Conservation (phyloP, 257 asterid species). For the Galeopsis tetrahit region DNA sequence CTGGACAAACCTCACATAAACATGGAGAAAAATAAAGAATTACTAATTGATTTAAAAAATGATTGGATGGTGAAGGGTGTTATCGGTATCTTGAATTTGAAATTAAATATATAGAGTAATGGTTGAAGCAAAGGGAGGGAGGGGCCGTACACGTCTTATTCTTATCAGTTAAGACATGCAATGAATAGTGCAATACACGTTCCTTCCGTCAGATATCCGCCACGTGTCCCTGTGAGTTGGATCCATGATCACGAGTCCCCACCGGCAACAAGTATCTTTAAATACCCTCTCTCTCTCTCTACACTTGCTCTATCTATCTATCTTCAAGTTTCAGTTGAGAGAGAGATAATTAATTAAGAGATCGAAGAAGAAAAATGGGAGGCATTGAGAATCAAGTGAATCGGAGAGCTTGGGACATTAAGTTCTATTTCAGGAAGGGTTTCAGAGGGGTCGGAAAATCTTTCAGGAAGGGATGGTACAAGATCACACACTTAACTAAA, state of each 20-base stretch:
- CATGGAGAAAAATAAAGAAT: too few relatives aligned
- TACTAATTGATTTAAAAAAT: background rate
- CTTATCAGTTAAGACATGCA: background rate
- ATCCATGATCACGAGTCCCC: conserved; percentile 39
- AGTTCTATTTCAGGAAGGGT: conserved; percentile 53
- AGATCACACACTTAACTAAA: conserved; percentile 25
- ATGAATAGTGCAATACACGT: conserved; percentile 10
- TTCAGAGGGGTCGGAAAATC: conserved; percentile 49
- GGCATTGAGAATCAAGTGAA: conserved; percentile 60
- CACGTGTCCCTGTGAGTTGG: conserved; percentile 46
- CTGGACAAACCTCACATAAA: too few relatives aligned
- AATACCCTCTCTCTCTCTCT: background rate
- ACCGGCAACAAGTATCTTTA: conserved; percentile 22
- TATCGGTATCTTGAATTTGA: too few relatives aligned
- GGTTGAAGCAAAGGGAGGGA: background rate
- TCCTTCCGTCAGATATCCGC: conserved; percentile 24
- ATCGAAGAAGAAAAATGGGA: conserved; percentile 45
- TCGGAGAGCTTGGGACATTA: conserved; percentile 47
- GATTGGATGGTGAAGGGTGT: too few relatives aligned
- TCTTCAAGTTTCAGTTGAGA: conserved; percentile 1
- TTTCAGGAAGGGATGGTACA: conserved; percentile 75
- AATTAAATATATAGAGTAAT: background rate
- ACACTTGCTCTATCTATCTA: too few relatives aligned
- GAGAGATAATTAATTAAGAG: background rate
- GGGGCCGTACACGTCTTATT: conserved; percentile 19